Conservation (phyloP, 192 early-diverging fungal genomes). For the Glomus cerebriforme region DNA sequence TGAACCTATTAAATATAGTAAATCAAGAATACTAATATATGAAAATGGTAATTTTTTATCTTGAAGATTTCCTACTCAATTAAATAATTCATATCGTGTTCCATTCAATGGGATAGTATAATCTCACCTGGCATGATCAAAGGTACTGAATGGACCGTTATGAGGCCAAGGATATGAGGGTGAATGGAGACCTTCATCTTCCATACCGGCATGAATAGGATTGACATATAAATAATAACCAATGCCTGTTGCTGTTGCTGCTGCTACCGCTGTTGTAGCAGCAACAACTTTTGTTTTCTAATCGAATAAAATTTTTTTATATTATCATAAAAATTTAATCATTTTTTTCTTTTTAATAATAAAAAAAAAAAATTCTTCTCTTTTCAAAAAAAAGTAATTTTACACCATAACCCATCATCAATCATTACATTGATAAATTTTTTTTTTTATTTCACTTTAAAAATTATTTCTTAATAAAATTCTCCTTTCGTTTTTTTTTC, state of each 20-base stretch:
- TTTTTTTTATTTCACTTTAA: neutral
- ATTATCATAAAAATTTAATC: too few species aligned
- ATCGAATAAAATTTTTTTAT: neutral
- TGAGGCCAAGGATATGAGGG: slow-evolving; percentile 89
- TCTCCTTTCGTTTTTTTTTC: neutral
- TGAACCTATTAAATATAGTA: too few species aligned
- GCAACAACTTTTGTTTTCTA: slow-evolving; percentile 42
- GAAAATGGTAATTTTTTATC: too few species aligned
- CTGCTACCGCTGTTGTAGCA: slow-evolving; percentile 57
- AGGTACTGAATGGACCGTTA: slow-evolving; percentile 78
- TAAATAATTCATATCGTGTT: neutral
- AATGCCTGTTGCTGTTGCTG: slow-evolving; percentile 55
- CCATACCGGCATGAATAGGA: slow-evolving; percentile 75
- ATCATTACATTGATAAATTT: neutral
- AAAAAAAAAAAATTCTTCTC: too few species aligned
- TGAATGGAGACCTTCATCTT: slow-evolving; percentile 90
- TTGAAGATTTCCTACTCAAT: neutral
- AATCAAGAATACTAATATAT: too few species aligned
- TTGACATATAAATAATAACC: slow-evolving; percentile 53
- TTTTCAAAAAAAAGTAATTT: too few species aligned
- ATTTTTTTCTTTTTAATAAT: too few species aligned
- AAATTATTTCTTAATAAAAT: too few species aligned
- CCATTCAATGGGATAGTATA: slow-evolving; percentile 15
- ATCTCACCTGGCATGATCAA: slow-evolving; percentile 87
- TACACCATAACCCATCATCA: too few species aligned